phyloP scores from a whole-genome alignment of 1,139 yeast species.

The Yamadazyma oceani region DNA sequence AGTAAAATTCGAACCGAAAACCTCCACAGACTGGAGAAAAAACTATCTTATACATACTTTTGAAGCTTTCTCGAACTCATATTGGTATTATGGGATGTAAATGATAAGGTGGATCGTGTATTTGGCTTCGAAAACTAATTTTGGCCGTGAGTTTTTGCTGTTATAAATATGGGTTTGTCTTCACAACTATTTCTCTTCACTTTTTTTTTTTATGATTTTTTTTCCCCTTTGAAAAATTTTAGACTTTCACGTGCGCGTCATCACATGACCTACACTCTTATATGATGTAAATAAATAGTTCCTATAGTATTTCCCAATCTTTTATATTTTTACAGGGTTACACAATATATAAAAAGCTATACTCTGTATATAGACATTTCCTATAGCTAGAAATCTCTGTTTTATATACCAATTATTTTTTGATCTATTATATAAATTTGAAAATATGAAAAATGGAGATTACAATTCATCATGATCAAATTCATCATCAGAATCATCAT shows the following conservation, averaged over 20 bases:
- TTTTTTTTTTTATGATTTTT: not conserved
- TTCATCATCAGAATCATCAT: constrained; percentile 63
- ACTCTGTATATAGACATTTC: not conserved
- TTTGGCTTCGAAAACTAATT: too few species aligned
- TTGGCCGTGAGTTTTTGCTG: too few species aligned
- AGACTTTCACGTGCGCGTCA: constrained; percentile 1
- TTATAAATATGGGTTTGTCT: too few species aligned
- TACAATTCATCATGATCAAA: constrained; percentile 59
- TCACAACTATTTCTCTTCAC: too few species aligned
- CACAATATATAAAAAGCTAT: not conserved
- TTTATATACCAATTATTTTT: not conserved
- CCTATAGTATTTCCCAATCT: too few species aligned
- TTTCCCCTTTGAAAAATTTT: constrained; percentile 10
- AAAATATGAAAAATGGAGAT: constrained; percentile 7
- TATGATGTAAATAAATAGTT: too few species aligned
- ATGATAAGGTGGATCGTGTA: too few species aligned
- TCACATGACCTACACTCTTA: too few species aligned
- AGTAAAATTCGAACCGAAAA: too few species aligned
- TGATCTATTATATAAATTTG: not conserved
- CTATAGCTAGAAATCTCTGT: not conserved
- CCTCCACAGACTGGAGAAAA: too few species aligned
- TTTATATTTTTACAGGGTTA: too few species aligned
- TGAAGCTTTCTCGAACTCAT: constrained; percentile 44
- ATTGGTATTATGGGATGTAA: not conserved
- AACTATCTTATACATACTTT: constrained; percentile 33